Evolutionary conservation across 257 asterid genomes (phyloP).

Genomic region (Solanum chaucha): DNA sequence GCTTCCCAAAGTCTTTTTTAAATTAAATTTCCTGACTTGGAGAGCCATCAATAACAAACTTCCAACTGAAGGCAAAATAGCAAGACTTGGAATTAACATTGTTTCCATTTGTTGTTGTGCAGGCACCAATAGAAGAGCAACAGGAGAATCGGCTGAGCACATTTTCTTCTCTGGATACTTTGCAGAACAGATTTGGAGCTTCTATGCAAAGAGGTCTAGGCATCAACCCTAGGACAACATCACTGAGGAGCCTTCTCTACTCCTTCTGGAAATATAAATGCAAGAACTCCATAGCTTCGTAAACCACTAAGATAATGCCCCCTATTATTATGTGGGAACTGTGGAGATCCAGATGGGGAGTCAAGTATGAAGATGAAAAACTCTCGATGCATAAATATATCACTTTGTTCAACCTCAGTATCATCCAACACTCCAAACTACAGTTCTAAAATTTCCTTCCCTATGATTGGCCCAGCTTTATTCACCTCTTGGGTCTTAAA

Average conservation of each 20-base stretch:
- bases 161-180: background rate
- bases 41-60: background rate
- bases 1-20: background rate
- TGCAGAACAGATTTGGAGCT: background rate
- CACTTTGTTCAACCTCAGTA: background rate
- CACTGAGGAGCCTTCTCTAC: background rate
- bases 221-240: background rate
- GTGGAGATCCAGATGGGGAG: background rate
- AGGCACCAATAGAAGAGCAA: background rate
- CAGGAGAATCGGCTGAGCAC: background rate
- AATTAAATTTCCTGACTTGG: background rate
- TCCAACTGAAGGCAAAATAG: background rate
- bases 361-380: background rate
- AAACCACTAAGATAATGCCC: background rate
- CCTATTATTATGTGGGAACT: background rate
- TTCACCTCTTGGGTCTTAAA: background rate
- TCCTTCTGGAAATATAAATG: background rate
- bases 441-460: background rate
- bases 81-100: background rate
- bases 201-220: background rate
- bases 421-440: background rate
- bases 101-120: background rate
- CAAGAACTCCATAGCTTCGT: background rate
- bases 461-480: background rate
- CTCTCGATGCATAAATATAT: background rate